phyloP scores from a whole-genome alignment of 148 eudicot species.

The Arbutus unedo region DNA sequence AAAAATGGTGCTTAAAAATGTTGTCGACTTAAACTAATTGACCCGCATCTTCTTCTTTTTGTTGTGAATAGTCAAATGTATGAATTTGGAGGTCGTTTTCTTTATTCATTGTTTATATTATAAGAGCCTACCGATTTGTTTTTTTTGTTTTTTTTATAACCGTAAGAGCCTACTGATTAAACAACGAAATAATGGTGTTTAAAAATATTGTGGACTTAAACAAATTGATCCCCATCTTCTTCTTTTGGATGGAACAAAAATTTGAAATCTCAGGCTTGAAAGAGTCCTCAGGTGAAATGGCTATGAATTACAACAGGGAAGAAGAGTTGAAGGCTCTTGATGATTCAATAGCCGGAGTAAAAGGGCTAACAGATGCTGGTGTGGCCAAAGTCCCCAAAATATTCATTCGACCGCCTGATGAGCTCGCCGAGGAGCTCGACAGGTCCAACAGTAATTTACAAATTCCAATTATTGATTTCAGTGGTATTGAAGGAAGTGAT shows the following conservation, averaged over 20 bases:
- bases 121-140: background rate
- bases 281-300: background rate
- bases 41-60: background rate
- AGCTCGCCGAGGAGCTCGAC: constrained; percentile 5
- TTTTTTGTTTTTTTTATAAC: too few relatives aligned
- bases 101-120: background rate
- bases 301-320: constrained; percentile 19
- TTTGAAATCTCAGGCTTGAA: background rate
- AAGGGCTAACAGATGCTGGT: constrained; percentile 27
- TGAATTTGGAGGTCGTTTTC: too few relatives aligned
- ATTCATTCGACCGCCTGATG: constrained; percentile 25
- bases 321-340: constrained; percentile 36
- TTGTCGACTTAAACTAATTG: background rate
- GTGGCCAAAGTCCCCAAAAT: constrained; percentile 23
- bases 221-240: background rate
- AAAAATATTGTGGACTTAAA: background rate
- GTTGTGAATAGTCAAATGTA: too few relatives aligned
- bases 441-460: background rate
- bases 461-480: constrained; percentile 17
- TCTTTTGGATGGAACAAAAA: background rate
- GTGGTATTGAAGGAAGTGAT: background rate
- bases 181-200: background rate
- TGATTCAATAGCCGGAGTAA: constrained; percentile 42
- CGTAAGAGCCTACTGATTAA: background rate
- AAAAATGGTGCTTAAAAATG: background rate